Evolutionary conservation across 2,329 filamentous ascomycete species (phyloP).

Genomic region (Harringtonia aguacate): DNA sequence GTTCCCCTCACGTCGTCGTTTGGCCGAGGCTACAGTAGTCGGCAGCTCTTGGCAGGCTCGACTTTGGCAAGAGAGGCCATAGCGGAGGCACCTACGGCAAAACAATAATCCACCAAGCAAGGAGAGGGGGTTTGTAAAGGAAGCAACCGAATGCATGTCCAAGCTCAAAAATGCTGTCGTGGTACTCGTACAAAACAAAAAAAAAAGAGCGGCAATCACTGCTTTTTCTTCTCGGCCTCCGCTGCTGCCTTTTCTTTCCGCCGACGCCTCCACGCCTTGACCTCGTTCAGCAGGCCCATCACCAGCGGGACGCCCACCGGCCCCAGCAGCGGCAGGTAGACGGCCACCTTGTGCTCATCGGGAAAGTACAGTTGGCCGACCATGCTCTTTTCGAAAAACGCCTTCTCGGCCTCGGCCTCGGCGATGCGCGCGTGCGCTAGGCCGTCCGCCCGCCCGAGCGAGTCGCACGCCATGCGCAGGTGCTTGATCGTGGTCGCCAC

Average conservation of each 20-base stretch:
- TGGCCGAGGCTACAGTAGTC: too few relatives aligned
- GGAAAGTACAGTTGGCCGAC: constrained; percentile 97
- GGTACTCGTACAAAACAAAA: too few relatives aligned
- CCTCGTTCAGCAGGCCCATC: constrained; percentile 73
- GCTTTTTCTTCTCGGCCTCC: constrained; percentile 23
- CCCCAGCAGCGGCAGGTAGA: constrained; percentile 84
- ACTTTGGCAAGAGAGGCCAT: too few relatives aligned
- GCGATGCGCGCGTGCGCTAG: constrained; percentile 74
- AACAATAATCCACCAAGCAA: too few relatives aligned
- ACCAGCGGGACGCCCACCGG: constrained; percentile 84
- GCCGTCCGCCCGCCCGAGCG: constrained; percentile 55
- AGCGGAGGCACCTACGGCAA: too few relatives aligned
- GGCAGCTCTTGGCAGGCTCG: too few relatives aligned
- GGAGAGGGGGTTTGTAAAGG: too few relatives aligned
- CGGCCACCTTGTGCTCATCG: constrained; percentile 94
- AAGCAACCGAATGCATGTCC: too few relatives aligned
- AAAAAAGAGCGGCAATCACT: constrained; percentile 1
- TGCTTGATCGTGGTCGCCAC: constrained; percentile 71
- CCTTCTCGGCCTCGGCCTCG: constrained; percentile 79
- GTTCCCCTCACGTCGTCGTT: too few relatives aligned
- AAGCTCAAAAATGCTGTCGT: too few relatives aligned
- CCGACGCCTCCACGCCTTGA: constrained; percentile 50
- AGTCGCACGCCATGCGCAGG: constrained; percentile 64
- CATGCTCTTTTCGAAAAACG: constrained; percentile 99
- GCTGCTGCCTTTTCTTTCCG: constrained; percentile 30